Percentiles rank a stretch among this genome's conserved stretches.
phyloP scores from a whole-genome alignment of 768 basidiomycete species.

The Kwoniella sp. region DNA sequence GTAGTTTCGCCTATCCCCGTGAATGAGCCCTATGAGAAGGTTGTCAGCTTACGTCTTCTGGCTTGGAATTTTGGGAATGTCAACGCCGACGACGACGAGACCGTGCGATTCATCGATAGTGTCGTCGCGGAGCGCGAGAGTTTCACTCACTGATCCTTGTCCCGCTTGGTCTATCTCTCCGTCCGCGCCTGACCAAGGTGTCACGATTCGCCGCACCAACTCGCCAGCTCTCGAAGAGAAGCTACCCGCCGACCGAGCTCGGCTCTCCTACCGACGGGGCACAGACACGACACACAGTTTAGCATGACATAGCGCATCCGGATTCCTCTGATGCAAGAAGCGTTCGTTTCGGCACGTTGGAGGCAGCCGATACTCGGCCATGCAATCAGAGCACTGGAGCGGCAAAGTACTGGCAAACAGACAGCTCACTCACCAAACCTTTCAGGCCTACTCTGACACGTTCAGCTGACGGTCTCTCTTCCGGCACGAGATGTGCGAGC shows the following conservation, averaged over 20 bases:
- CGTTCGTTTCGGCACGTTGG: no score
- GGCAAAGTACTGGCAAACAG: background rate
- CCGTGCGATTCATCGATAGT: no score
- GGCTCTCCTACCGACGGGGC: slow-evolving; percentile 1
- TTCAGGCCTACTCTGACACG: slow-evolving; percentile 69
- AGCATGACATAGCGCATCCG: background rate
- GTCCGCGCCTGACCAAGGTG: slow-evolving; percentile 5
- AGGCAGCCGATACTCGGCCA: no score
- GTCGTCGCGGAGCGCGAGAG: no score
- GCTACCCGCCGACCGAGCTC: slow-evolving; percentile 7
- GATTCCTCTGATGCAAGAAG: no score
- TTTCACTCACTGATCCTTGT: background rate
- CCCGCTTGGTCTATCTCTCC: background rate
- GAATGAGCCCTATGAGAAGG: background rate
- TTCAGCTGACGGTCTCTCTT: slow-evolving; percentile 70
- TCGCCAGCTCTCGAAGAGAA: slow-evolving; percentile 10
- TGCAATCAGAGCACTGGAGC: background rate
- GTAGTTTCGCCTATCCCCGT: background rate
- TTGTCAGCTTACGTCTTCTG: no score
- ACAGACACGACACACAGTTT: background rate
- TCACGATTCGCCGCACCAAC: slow-evolving; percentile 20
- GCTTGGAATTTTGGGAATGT: no score
- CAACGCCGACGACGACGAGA: no score
- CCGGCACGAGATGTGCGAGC: slow-evolving; percentile 67
- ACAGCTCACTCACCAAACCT: slow-evolving; percentile 65